Base-by-base conservation (phyloP, 345 rosid species). In the Murraya koenigii region DNA sequence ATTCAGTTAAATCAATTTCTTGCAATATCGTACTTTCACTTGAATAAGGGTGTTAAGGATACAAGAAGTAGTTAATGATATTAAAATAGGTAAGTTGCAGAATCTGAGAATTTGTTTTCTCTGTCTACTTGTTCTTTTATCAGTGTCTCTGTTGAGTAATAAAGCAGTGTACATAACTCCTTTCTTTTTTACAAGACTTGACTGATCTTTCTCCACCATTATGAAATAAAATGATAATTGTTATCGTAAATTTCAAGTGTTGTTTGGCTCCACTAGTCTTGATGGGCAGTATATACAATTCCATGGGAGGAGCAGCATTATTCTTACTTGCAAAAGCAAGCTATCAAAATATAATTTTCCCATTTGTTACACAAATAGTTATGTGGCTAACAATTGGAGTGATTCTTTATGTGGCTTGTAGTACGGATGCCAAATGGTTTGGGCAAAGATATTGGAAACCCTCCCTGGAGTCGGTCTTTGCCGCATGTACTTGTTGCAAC, bases 391-490 rank as follows among this genome's bases (percentile, higher is more conserved):
- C 36, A 2, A 38, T 74, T 62, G n/a, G 78, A 65, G 54, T 81
- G 75, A 69, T 84, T 84, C 36, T 69, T 76, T 20, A 23, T 66
- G n/a, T 79, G 82, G 41, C 62, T 7, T 80, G 66, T 83, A 91
- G 97, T 66, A 62, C 81, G 82, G 81, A 78, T 86, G 78, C 85
- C 78, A 33, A 83, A 71, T 89, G 96, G 87, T 76, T 72, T 81
- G 30, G 87, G 79, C 72, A 93, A 89, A 82, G 96, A 91, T 76
- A 72, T 75, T 47, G 91, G 91, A 60, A 87, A 86, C 74, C 98
- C 98, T 65, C 79, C 91, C 38, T 93, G 99, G 99, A 91, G 85
- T 85, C 93, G 85, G 64, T 90, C 97, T 33, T 82, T 95, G 84
- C 87, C 88, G 32, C 94, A 95, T 87, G 85, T 95, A 71, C 82